phyloP scores from a whole-genome alignment of 2,329 filamentous ascomycete species.

The Hyphodiscus sp. region DNA sequence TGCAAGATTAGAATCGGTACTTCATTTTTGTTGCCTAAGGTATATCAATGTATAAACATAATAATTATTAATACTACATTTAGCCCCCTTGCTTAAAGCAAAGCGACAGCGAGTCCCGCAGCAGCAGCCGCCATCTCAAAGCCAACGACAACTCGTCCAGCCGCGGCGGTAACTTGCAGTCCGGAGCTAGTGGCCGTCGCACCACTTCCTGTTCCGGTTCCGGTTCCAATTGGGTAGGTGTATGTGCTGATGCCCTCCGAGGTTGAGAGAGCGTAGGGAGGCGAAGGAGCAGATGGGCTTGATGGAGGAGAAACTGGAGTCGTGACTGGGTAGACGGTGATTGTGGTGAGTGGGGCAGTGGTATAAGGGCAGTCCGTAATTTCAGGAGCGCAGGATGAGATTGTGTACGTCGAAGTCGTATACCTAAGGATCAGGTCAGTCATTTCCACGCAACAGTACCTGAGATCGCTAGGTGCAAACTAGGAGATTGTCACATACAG shows the following conservation, averaged over 20 bases:
- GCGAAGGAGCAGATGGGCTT: too few species aligned
- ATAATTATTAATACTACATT: neutral
- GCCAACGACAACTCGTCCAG: neutral
- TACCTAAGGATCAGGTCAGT: too few species aligned
- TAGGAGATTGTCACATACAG: too few species aligned
- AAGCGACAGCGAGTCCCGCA: neutral
- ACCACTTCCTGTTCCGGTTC: neutral
- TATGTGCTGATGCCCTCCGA: neutral
- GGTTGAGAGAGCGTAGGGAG: neutral
- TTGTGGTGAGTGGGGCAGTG: neutral
- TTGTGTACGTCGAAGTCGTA: neutral
- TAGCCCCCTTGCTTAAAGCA: neutral
- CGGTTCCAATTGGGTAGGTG: neutral
- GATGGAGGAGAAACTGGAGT: neutral
- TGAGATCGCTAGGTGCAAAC: too few species aligned
- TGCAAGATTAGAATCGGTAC: neutral
- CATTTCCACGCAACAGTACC: too few species aligned
- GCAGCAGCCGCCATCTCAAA: neutral
- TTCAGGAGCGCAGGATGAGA: too few species aligned
- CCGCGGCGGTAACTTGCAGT: neutral
- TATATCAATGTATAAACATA: neutral
- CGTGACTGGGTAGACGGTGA: neutral
- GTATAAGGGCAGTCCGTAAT: too few species aligned
- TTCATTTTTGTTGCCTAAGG: neutral
- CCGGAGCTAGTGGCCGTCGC: neutral